Base-by-base conservation (phyloP, 495 filamentous ascomycete species). In the Aspergillus bertholletiae region DNA sequence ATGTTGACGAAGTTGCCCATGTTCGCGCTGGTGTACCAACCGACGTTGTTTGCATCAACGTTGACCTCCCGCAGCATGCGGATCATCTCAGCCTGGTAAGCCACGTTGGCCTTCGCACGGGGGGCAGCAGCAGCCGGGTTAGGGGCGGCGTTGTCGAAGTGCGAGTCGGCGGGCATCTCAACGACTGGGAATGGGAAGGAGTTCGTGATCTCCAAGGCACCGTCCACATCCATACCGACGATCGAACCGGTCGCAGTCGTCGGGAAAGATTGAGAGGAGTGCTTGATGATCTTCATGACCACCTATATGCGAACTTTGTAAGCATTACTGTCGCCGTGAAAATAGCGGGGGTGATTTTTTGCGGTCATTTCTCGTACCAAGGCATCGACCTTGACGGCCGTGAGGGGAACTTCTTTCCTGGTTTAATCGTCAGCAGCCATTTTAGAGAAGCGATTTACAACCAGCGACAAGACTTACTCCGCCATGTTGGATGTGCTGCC, bases 11-110 rank as follows among this genome's bases (percentile, higher is more conserved):
- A 98, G 80, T 97, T 97, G 67, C 94, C 95, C 85, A 98, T 94
- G 74, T 91, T 96, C 54, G 93, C 91, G 73, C 92, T 97, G 51
- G 90, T 96, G 74, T 98, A 98, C 93, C 93, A 98, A 54, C 94
- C 94, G 51, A 95, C 91, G 62, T 90, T 96, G 77, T 97, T 96
- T 57, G 94, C 94, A 71, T 98, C 94, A 51, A 97, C 89, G 68
- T 98, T 98, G 61, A 98, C 95, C 72, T 97, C 95, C 66, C 92
- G 84, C 34, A 98, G 79, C 71, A 91, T 92, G 59, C 89, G 88
- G 69, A 98, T 92, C 94, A 97, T 97, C 74, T 98, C 95, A 55
- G 86, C 88, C 75, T 96, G 92, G 72, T 98, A 98, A 55, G 75
- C 76, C 15, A 84, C 79, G 68, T 96, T 97, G 46, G 88, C 81